These are phyloP conservation scores for Aspergillus flavus DNA, from an alignment of 2,329 filamentous ascomycete species.

Conservation along the genomic window DNA sequence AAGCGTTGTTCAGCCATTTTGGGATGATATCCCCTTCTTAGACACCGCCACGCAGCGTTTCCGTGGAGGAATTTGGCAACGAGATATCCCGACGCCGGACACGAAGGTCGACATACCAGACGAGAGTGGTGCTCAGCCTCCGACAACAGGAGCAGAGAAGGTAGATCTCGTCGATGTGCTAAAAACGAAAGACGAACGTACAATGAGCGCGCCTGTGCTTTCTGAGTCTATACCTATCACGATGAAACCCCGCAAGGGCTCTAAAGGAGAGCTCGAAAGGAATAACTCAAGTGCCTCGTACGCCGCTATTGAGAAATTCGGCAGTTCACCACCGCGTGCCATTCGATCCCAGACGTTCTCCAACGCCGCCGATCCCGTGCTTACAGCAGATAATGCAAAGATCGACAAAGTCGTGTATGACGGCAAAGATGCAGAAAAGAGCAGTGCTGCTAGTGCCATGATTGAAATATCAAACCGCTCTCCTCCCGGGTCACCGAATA, in stretches of 20 bases:
- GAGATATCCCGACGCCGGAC: constrained; percentile 47
- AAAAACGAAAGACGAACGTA: constrained; percentile 37
- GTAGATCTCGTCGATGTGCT: constrained; percentile 30
- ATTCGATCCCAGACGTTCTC: constrained; percentile 67
- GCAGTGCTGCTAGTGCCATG: constrained; percentile 65
- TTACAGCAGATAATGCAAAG: constrained; percentile 68
- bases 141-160: constrained; percentile 21
- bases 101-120: constrained; percentile 41
- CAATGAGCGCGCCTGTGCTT: constrained; percentile 37
- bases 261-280: constrained; percentile 27
- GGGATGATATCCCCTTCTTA: constrained; percentile 94
- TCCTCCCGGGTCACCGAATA: constrained; percentile 56
- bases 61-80: constrained; percentile 80
- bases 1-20: constrained; percentile 87
- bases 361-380: constrained; percentile 63
- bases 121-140: constrained; percentile 31
- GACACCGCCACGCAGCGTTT: constrained; percentile 75
- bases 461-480: constrained; percentile 68
- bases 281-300: constrained; percentile 25
- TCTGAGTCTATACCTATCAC: constrained; percentile 25
- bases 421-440: constrained; percentile 58
- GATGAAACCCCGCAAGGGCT: constrained; percentile 33
- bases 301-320: constrained; percentile 36
- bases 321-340: constrained; percentile 54
- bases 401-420: constrained; percentile 65